phyloP scores from a whole-genome alignment of 345 rosid genomes.

The Hibiscus tridactylites region DNA sequence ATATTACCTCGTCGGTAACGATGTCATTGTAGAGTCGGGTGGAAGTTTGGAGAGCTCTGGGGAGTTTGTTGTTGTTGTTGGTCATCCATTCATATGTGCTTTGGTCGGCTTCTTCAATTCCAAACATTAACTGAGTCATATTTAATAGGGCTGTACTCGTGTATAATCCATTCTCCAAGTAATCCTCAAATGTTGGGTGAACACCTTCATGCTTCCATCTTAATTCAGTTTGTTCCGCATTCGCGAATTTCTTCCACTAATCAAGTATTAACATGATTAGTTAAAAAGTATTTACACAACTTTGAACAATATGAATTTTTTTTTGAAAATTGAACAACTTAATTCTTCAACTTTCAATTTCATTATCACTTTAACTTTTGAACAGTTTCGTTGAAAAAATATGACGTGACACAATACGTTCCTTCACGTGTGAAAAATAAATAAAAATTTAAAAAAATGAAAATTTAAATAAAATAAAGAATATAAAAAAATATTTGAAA shows the following conservation, averaged over 20 bases:
- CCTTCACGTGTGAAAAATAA: too few relatives aligned
- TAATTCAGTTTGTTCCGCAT: slow-evolving; percentile 8
- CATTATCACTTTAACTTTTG: too few relatives aligned
- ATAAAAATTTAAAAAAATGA: too few relatives aligned
- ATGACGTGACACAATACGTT: too few relatives aligned
- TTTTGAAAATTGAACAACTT: too few relatives aligned
- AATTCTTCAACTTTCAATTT: too few relatives aligned
- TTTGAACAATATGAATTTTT: too few relatives aligned
- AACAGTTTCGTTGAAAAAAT: too few relatives aligned
- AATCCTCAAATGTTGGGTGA: slow-evolving; percentile 16
- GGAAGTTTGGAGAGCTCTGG: neutral
- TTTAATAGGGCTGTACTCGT: neutral
- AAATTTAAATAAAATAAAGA: too few relatives aligned
- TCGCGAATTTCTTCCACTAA: neutral
- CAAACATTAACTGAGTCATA: neutral
- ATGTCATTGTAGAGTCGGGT: neutral
- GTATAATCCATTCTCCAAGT: neutral
- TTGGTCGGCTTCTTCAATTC: neutral
- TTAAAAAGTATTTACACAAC: too few relatives aligned
- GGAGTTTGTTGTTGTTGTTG: neutral
- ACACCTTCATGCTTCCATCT: neutral
- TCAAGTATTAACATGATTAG: neutral
- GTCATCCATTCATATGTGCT: neutral
- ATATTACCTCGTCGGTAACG: neutral
- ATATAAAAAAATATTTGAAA: too few relatives aligned